Base-by-base conservation (phyloP, 2,329 filamentous ascomycete species). In the Davidsoniella virescens region DNA sequence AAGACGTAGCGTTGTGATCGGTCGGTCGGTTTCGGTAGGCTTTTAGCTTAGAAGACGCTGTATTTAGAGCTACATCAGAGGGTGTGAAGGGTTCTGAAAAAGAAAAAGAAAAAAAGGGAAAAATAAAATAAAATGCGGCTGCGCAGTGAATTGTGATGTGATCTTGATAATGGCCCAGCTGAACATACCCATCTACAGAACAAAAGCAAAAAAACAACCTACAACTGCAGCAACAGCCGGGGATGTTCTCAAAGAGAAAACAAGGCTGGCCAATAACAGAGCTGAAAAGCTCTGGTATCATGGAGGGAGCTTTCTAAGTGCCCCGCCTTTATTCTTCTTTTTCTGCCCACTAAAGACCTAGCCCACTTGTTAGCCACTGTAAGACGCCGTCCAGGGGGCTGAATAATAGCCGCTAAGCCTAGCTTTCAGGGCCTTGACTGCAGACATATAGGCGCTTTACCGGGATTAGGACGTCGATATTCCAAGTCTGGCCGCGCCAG, bases 251-350 rank as follows among this genome's bases (percentile, higher is more conserved):
- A 41, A 17, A 41, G 39, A 43, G n/a, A 25, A 14, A 25, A 37
- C 38, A 33, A 49, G 47, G 47, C 47, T 49, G 38, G 38, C 47
- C 47, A 49, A 49, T 49, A 39, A 49, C 38, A 49, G 38, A 3
- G n/a, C 29, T 36, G 43, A 4, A 4, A 29, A 17, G 5, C 17
- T 33, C 20, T 14, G 26, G 20, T 23, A 23, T 5, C 5, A 5
- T 23, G 20, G 4, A 2, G 20, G 4, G 20, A 12, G 37, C 29
- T 18, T 45, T 29, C 29, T 33, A 33, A 33, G 29, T 33, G 29
- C 29, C 29, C 29, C 29, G 29, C 29, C 26, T 8, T 33, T 33
- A 9, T 33, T 1, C 26, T 33, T 33, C 10, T 33, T 5, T 33
- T 10, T 33, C 26, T 29, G 5, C 26, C 10, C 26, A 12, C 26